These are phyloP conservation scores for Neopestalotiopsis rosae DNA, from an alignment of 2,329 filamentous ascomycete species.

Conservation along the genomic window DNA sequence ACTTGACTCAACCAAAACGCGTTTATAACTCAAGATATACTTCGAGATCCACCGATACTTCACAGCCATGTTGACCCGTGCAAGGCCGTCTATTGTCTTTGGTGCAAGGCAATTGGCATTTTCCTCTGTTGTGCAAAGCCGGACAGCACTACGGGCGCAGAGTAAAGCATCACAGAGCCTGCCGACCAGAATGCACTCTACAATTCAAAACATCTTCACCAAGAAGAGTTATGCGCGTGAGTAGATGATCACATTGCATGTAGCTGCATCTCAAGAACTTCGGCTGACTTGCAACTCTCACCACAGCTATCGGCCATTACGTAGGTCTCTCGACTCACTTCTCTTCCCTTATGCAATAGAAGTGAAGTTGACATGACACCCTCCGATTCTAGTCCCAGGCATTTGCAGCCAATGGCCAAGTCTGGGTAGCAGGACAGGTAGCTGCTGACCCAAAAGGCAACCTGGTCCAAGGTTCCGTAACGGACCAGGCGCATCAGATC, in stretches of 20 bases:
- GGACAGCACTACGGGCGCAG: not conserved
- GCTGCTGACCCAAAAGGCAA: conserved; percentile 3
- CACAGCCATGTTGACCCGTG: not conserved
- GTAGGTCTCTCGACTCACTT: not conserved
- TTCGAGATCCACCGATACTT: not conserved
- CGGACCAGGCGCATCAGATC: conserved; percentile 13
- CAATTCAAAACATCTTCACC: not conserved
- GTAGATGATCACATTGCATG: not conserved
- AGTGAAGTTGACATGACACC: not conserved
- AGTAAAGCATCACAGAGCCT: not conserved
- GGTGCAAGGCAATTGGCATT: not conserved
- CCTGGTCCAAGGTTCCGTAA: not conserved
- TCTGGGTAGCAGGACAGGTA: conserved; percentile 10
- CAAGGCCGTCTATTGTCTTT: not conserved
- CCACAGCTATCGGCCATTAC: conserved; percentile 8
- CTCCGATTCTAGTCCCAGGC: conserved; percentile 5
- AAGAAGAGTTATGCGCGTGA: conserved; percentile 9
- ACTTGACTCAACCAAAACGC: not conserved
- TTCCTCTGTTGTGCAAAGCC: not conserved
- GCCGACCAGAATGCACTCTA: not conserved
- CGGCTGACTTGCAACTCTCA: not conserved
- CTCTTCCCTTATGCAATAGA: too few relatives aligned
- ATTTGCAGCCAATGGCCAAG: conserved; percentile 9
- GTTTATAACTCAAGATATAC: not conserved
- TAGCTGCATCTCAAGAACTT: not conserved